These are phyloP conservation scores for Lagenaria siceraria DNA, from an alignment of 306 rosid genomes.

Conservation along the genomic window DNA sequence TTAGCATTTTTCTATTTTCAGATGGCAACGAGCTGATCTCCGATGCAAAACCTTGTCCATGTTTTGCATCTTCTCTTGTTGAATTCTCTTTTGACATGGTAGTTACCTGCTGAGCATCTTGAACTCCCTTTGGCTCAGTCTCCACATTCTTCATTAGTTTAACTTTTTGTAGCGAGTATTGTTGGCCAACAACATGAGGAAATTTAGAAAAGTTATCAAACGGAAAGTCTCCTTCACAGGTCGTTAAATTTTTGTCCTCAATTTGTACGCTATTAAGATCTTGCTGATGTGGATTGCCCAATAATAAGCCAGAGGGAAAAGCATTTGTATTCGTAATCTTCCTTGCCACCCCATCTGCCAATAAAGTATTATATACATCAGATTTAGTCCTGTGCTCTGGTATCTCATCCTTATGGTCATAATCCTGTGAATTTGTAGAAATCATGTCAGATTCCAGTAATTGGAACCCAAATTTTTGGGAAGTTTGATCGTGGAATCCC, in stretches of 20 bases:
- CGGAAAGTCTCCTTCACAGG: constrained; percentile 17
- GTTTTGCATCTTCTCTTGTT: constrained; percentile 12
- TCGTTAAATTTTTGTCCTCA: constrained; percentile 10
- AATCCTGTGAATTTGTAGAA: constrained; percentile 22
- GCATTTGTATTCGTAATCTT: constrained; percentile 22
- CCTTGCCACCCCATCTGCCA: constrained; percentile 10
- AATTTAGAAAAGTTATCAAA: constrained; percentile 13
- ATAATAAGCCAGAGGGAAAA: constrained; percentile 18
- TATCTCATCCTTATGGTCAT: constrained; percentile 12
- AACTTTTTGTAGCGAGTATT: constrained; percentile 19
- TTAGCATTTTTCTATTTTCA: constrained; percentile 15
- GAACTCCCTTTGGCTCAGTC: constrained; percentile 17
- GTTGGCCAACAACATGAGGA: constrained; percentile 16
- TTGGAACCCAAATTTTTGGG: constrained; percentile 15
- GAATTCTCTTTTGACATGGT: constrained; percentile 18
- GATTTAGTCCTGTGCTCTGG: constrained; percentile 10
- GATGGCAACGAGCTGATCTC: constrained; percentile 7
- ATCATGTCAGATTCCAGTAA: constrained; percentile 11
- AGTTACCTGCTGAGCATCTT: constrained; percentile 16
- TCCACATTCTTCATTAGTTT: constrained; percentile 23
- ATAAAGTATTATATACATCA: constrained; percentile 12
- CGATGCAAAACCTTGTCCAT: constrained; percentile 18
- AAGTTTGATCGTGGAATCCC: constrained; percentile 17
- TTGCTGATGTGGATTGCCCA: constrained; percentile 20
- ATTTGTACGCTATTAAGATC: constrained; percentile 14